These are phyloP conservation scores for Beauveria caledonica DNA, from an alignment of 2,329 filamentous ascomycete species.

Conservation along the genomic window DNA sequence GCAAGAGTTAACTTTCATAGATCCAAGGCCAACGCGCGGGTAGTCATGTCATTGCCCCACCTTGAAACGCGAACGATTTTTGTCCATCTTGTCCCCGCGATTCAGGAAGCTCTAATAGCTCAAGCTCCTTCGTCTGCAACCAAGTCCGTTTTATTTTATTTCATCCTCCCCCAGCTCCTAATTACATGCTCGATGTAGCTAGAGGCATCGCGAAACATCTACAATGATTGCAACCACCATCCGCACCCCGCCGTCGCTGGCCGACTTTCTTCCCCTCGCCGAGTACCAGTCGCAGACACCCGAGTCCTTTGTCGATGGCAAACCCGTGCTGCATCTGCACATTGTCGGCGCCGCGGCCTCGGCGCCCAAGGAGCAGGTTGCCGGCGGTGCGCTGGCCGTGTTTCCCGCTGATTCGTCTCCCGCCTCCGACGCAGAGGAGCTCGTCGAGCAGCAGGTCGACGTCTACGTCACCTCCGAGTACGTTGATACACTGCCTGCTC, in stretches of 20 bases:
- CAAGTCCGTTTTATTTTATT: not conserved
- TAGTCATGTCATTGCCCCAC: conserved; percentile 9
- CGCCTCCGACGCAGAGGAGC: conserved; percentile 25
- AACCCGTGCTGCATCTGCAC: conserved; percentile 62
- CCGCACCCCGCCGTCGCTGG: conserved; percentile 43
- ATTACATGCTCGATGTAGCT: not conserved
- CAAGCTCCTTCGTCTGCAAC: not conserved
- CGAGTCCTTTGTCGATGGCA: conserved; percentile 60
- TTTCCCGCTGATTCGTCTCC: conserved; percentile 32
- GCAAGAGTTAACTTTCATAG: not conserved
- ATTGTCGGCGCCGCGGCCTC: conserved; percentile 48
- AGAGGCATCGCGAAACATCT: not conserved
- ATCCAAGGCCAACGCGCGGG: not conserved
- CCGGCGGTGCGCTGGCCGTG: conserved; percentile 41
- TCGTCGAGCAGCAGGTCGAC: conserved; percentile 42
- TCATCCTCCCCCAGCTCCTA: not conserved
- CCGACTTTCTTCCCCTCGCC: conserved; percentile 55
- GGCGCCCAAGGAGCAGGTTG: conserved; percentile 44
- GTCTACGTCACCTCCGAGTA: conserved; percentile 54
- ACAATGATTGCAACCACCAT: conserved; percentile 46
- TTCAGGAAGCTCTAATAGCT: not conserved
- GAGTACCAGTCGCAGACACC: conserved; percentile 69
- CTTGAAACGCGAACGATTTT: not conserved
- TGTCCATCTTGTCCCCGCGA: not conserved
- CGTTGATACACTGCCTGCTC: not conserved